A percentile compares a stretch with the other conserved stretches of the same genome.
Evolutionary conservation across 2,329 filamentous ascomycete species (phyloP).

Genomic region (Trichoderma brevicompactum): DNA sequence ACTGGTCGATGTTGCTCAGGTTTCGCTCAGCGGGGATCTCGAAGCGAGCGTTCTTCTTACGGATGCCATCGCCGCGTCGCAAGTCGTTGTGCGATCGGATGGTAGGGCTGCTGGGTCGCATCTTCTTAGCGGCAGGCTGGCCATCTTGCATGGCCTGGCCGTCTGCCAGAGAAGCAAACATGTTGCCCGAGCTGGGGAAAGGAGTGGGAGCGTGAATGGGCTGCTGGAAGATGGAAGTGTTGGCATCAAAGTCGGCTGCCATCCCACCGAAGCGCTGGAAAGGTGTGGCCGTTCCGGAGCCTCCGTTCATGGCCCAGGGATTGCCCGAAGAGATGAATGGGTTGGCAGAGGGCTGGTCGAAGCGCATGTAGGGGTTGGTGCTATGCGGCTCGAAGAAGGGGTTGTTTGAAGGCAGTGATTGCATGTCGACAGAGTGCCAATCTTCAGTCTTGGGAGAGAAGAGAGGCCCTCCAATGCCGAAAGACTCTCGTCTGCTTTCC

Average conservation of each 20-base stretch:
- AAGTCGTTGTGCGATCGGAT: constrained; percentile 77
- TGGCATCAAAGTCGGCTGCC: constrained; percentile 59
- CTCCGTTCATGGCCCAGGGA: constrained; percentile 67
- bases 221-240: constrained; percentile 57
- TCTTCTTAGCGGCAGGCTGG: constrained; percentile 60
- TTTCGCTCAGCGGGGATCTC: constrained; percentile 95
- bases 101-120: constrained; percentile 69
- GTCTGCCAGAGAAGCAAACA: constrained; percentile 58
- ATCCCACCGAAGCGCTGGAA: constrained; percentile 68
- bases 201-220: constrained; percentile 58
- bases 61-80: constrained; percentile 81
- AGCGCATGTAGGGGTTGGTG: constrained; percentile 65
- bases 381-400: constrained; percentile 63
- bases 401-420: constrained; percentile 66
- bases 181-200: constrained; percentile 58
- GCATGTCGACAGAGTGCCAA: constrained; percentile 68
- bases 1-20: constrained; percentile 89
- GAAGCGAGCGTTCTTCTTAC: constrained; percentile 98
- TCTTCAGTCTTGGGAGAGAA: constrained; percentile 69
- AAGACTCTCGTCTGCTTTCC: constrained; percentile 67
- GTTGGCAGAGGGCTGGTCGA: constrained; percentile 56
- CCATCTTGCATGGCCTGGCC: constrained; percentile 58
- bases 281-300: constrained; percentile 74
- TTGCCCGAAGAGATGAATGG: constrained; percentile 47
- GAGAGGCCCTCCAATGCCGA: constrained; percentile 59